Evolutionary conservation across 495 filamentous ascomycete species (phyloP), one percentile per base, ranked within the genome.

Genomic region (Physcia stellaris): DNA sequence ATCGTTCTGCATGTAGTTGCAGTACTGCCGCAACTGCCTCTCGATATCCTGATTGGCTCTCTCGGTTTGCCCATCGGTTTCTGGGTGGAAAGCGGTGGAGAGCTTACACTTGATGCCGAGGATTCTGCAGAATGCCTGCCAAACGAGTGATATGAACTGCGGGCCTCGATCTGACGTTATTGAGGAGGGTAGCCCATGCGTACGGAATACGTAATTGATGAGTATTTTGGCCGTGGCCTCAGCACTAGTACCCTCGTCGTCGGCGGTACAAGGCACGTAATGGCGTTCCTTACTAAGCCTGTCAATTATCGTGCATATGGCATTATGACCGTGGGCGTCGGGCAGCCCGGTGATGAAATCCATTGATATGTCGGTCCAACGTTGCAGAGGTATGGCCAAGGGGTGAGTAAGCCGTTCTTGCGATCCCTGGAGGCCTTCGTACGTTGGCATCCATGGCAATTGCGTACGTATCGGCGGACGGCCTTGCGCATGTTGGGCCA

Each of bases 1-100:
- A n/a, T n/a, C n/a, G n/a, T n/a, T n/a, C n/a, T n/a, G n/a, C n/a
- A n/a, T n/a, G n/a, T n/a, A n/a, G n/a, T n/a, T n/a, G n/a, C 0
- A 13, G 26, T 38, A n/a, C n/a, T n/a, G n/a, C n/a, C n/a, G n/a
- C 3, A 61, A 38, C n/a, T 47, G 45, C 6, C 49, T 35, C 35
- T 59, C 41, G 6, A 61, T 1, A 9, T 24, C 18, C 4, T 46
- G 22, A 35, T 54, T 58, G 4, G 30, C 15, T 4, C n/a, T 23
- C 27, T 63, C 52, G 0, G 52, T 59, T 21, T 59, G 46, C 0
- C 51, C 45, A 46, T 60, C 44, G 1, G 52, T 59, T 31, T 57
- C 27, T 0, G 53, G 47, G 23, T 63, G 45, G 22, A 45, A 52
- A 0, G 51, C 51, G 0, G 54, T 54, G 12, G 47, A 55, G n/a